Evolutionary conservation across 23 red algal genomes (phyloP).

Genomic region (Cyanidiococcus yangmingshanensis): DNA sequence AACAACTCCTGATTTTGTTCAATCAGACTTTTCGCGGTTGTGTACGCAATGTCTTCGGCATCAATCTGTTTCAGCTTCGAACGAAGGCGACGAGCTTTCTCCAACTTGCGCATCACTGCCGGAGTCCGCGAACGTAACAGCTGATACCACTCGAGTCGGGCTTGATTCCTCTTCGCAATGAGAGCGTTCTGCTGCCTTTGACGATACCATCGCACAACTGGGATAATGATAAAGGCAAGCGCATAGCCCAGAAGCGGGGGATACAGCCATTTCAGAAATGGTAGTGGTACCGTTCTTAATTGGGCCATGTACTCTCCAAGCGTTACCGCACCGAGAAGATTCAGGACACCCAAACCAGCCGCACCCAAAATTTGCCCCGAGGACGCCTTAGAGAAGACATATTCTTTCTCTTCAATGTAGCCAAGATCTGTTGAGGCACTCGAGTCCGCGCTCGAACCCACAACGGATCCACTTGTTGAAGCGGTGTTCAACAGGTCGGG

Average conservation of each 20-base stretch:
- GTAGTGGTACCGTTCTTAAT: conserved; percentile 21
- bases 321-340: conserved; percentile 53
- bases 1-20: conserved; percentile 48
- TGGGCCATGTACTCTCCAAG: conserved; percentile 45
- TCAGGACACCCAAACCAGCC: conserved; percentile 40
- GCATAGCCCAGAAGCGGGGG: conserved; percentile 61
- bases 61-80: conserved; percentile 19
- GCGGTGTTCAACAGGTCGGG: conserved; percentile 40
- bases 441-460: background rate
- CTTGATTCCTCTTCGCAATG: conserved; percentile 36
- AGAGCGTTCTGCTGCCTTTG: conserved; percentile 25
- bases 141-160: conserved; percentile 14
- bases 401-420: conserved; percentile 33
- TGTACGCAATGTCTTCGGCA: conserved; percentile 49
- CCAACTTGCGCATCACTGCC: conserved; percentile 28
- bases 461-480: conserved; percentile 17
- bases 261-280: conserved; percentile 37
- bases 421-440: background rate
- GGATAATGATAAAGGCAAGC: conserved; percentile 54
- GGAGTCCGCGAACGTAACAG: conserved; percentile 1
- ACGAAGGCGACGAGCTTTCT: conserved; percentile 32
- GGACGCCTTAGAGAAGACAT: conserved; percentile 34
- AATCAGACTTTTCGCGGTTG: conserved; percentile 35
- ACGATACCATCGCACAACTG: conserved; percentile 37
- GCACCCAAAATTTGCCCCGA: conserved; percentile 28